Evolutionary conservation across 169 alveolate species (phyloP), one percentile per base, ranked within the genome.

Genomic region (Cyclospora cayetanensis): DNA sequence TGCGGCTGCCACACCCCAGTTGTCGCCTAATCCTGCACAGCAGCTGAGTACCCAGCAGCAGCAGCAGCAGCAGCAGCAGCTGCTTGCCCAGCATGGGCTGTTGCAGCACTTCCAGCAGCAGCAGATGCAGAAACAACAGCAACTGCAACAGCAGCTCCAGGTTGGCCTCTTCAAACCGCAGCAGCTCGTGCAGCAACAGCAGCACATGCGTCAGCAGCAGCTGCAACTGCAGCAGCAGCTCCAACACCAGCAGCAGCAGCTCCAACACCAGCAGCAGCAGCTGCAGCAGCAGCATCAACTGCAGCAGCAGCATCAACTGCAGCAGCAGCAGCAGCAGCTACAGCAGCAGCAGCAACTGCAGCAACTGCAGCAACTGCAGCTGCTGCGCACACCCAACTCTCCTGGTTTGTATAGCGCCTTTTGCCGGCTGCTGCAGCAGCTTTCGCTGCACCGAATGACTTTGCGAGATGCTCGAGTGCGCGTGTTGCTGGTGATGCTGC

Each of bases 381-480:
- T 82, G 41, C 77, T 53, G 55, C 90, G 90, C 31, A 31, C 80
- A 20, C 80, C 83, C 0, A 72, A 76, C 35, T 37, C 89, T 76
- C 65, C 82, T 1, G 90, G 83, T 0, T 25, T 90, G 9, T 80
- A 77, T 43, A 46, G 91, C 37, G 80, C 90, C 29, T 80, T 80
- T 46, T 91, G 91, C 52, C 89, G 86, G 86, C 87, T 82, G 63
- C 74, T 82, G 88, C 79, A 91, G 7, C 87, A 91, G 42, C 74
- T 82, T 41, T 65, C 91, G 12, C 88, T 68, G 12, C 87, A 79
- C 43, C 89, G 68, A 22, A 41, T 94, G 46, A 86, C 95, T n/a
- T 74, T 93, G 31, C 94, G 90, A 29, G 96, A 94, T 25, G 91
- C 91, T 7, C 93, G 96, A 12, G 95, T 92, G 41, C 93, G 96